Evolutionary conservation across 23 red algal species (phyloP), one percentile per base, ranked within the genome.

Genomic region (Gracilaria caudata): DNA sequence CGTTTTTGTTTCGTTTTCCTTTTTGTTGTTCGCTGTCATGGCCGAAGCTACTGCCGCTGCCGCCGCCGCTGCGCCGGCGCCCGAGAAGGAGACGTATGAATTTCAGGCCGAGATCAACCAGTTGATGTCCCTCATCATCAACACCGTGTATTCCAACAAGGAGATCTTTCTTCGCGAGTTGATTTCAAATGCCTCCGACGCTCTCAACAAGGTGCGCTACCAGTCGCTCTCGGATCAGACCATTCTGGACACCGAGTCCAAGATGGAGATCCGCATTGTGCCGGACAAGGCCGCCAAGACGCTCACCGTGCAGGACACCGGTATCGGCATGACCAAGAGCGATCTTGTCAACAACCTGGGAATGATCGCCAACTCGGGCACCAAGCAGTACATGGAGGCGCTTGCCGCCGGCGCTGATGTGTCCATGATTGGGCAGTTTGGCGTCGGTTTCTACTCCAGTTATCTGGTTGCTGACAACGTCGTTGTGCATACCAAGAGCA

Each of bases 51-150:
- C 16, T 28, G 66, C 66, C 35, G 64, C 82, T 12, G 54, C 86
- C 39, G 68, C 73, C 85, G 39, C 88, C 40, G 61, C 88, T 32
- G 30, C 79, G 37, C 17, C 77, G 55, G 60, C 77, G 38, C 66
- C 89, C 41, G 78, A 92, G 68, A 84, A 82, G 37, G 96, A 98
- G 88, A 98, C 96, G 8, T 98, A 95, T 84, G 78, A 95, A 66
- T 98, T 98, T 68, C 96, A 98, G 77, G 96, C 96, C 9, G 96
- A 98, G 78, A 98, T 98, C 90, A 98, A 98, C 83, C 96, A 98
- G 96, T 86, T 98, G 35, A 98, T 98, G 96, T 89, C 81, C 11
- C 91, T 98, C 80, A 98, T 98, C 84, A 94, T 98, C 82, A 98
- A 98, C 64, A 91, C 96, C 36, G 82, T 98, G 24, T 98, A 98